Percentiles rank a stretch among this genome's conserved stretches.
phyloP scores from a whole-genome alignment of 768 basidiomycete species.

The Boletellus emodensis region DNA sequence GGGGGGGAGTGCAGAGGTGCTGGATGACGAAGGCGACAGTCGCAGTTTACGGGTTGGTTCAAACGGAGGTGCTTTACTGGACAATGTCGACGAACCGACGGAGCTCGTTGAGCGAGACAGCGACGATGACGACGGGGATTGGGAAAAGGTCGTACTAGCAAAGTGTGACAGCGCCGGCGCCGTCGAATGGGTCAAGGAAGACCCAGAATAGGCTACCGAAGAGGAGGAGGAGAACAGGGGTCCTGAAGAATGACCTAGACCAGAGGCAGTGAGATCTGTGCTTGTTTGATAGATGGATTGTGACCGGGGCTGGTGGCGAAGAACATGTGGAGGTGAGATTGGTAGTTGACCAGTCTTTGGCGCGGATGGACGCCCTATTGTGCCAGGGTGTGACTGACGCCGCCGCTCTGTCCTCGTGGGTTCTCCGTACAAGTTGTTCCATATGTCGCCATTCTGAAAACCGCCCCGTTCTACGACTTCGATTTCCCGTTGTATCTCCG shows the following conservation, averaged over 20 bases:
- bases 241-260: slow-evolving; percentile 14
- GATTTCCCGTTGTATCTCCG: slow-evolving; percentile 57
- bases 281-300: slow-evolving; percentile 21
- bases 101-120: slow-evolving; percentile 30
- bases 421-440: slow-evolving; percentile 14
- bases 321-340: slow-evolving; percentile 26
- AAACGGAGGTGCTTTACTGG: slow-evolving; percentile 51
- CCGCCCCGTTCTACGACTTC: slow-evolving; percentile 35
- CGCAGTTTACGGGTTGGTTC: slow-evolving; percentile 40
- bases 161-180: slow-evolving; percentile 13
- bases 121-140: slow-evolving; percentile 22
- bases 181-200: slow-evolving; percentile 11
- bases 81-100: slow-evolving; percentile 39
- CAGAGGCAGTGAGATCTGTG: slow-evolving; percentile 12
- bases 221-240: slow-evolving; percentile 11
- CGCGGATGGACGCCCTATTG: slow-evolving; percentile 22
- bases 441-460: slow-evolving; percentile 14
- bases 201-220: slow-evolving; percentile 15
- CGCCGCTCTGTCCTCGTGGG: slow-evolving; percentile 19
- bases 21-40: slow-evolving; percentile 20
- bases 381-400: slow-evolving; percentile 27
- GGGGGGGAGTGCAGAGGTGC: slow-evolving; percentile 14
- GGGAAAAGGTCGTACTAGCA: slow-evolving; percentile 15
- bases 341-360: slow-evolving; percentile 15
- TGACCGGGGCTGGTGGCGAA: slow-evolving; percentile 28